Evolutionary conservation across 257 asterid species (phyloP), one percentile per base, ranked within the genome.

Genomic region (Verbena officinalis): DNA sequence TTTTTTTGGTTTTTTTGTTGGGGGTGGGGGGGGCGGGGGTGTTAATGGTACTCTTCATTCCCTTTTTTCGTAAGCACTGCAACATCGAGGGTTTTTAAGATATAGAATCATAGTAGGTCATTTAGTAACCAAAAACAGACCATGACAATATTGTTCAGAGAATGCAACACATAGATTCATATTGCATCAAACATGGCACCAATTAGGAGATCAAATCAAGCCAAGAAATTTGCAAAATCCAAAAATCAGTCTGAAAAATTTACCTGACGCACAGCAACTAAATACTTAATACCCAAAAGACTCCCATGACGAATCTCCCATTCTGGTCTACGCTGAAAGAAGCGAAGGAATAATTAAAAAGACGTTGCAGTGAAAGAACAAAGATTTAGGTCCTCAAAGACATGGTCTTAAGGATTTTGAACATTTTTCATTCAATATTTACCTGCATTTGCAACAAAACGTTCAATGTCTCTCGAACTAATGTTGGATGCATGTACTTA

Each of bases 231-330:
- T 54, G 48, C 60, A 49, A 42, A n/a, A 48, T 34, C 12, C 36
- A 33, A 67, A 51, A 52, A 45, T 6, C 19, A 4, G 46, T 52
- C 66, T 55, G 62, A 24, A 56, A 33, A 54, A 49, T 51, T 34
- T 71, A 93, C 99, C 97, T 86, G 95, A n/a, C 99, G 91, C 51
- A 94, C 99, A 27, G 99, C 99, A 71, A 94, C 95, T 66, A 94
- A 75, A 73, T 94, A 94, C 61, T 94, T 94, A 73, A 88, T 88
- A 51, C 99, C 99, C 92, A 90, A 81, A 62, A 94, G 97, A 75
- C 99, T 86, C 64, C 99, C 96, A 69, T 94, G 99, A 36, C 99
- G 97, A 77, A 94, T 90, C 86, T 94, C 99, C 99, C 99, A 94
- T 77, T 94, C 99, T 77, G 97, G 82, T 71, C 96, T 90, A 94